Percentiles rank a stretch among this genome's conserved stretches.
These are phyloP conservation scores for Remersonia thermophila DNA, from an alignment of 2,329 filamentous ascomycete species.

Conservation along the genomic window DNA sequence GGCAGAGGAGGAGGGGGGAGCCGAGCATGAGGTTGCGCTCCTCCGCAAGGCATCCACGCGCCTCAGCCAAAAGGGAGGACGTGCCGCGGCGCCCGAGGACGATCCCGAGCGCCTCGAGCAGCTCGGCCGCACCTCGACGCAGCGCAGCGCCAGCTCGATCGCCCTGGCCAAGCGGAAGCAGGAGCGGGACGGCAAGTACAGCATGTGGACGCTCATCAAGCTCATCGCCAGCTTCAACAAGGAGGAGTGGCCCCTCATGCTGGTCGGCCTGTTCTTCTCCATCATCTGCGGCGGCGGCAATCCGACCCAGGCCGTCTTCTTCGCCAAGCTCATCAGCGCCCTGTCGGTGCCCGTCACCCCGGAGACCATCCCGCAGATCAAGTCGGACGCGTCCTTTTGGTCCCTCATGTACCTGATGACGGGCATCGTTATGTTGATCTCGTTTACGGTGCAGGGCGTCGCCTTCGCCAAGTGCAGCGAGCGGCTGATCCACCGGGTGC, in stretches of 20 bases:
- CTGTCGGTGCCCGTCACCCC: slow-evolving; percentile 34
- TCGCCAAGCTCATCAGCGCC: slow-evolving; percentile 73
- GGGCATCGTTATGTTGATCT: slow-evolving; percentile 58
- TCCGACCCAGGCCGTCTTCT: slow-evolving; percentile 53
- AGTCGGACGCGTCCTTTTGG: slow-evolving; percentile 72
- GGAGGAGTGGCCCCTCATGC: slow-evolving; percentile 58
- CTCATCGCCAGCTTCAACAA: slow-evolving; percentile 72
- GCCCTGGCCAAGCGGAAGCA: slow-evolving; percentile 47
- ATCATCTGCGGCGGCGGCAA: slow-evolving; percentile 72
- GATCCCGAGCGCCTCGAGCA: slow-evolving; percentile 46
- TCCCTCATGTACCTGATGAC: slow-evolving; percentile 80
- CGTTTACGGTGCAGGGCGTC: slow-evolving; percentile 56
- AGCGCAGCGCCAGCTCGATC: slow-evolving; percentile 52
- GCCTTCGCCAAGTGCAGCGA: slow-evolving; percentile 81
- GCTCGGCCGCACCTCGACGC: slow-evolving; percentile 36
- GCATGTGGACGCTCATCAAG: slow-evolving; percentile 63
- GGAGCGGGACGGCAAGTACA: slow-evolving; percentile 42
- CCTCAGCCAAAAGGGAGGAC: slow-evolving; percentile 24
- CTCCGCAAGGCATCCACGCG: slow-evolving; percentile 32
- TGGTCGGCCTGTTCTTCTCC: slow-evolving; percentile 59
- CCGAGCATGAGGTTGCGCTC: slow-evolving; percentile 40
- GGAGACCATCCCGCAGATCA: slow-evolving; percentile 42
- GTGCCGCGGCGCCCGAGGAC: slow-evolving; percentile 38
- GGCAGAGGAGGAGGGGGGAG: slow-evolving; percentile 35
- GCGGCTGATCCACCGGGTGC: slow-evolving; percentile 67